phyloP scores from a whole-genome alignment of 1,284 basidiomycete genomes.

The Leccinum variabile region DNA sequence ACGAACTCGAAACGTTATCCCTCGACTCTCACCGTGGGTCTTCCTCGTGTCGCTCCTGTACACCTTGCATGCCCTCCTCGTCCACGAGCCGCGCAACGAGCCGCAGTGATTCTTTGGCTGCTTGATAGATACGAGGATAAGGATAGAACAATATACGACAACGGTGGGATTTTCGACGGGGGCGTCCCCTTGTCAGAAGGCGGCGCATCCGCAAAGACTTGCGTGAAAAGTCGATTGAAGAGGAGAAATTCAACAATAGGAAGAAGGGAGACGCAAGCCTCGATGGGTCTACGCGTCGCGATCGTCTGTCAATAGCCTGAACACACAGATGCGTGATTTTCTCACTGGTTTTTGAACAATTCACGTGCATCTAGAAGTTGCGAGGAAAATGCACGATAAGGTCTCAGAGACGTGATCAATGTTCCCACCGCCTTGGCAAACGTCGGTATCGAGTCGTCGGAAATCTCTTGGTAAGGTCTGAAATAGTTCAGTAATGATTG shows the following conservation, averaged over 20 bases:
- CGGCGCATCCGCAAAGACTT: slow-evolving; percentile 43
- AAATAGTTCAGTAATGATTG: not conserved
- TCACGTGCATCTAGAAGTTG: slow-evolving; percentile 48
- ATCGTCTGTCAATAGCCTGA: slow-evolving; percentile 1
- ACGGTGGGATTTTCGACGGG: slow-evolving; percentile 28
- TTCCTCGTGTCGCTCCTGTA: slow-evolving; percentile 40
- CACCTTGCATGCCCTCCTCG: slow-evolving; percentile 51
- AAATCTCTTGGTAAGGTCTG: slow-evolving; percentile 57
- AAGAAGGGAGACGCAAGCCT: slow-evolving; percentile 56
- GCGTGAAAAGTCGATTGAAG: slow-evolving; percentile 48
- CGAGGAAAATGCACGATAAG: slow-evolving; percentile 51
- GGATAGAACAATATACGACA: slow-evolving; percentile 49
- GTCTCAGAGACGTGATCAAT: slow-evolving; percentile 50
- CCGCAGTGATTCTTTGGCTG: slow-evolving; percentile 53
- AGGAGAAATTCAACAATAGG: slow-evolving; percentile 59
- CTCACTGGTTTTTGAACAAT: slow-evolving; percentile 57
- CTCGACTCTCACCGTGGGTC: slow-evolving; percentile 47
- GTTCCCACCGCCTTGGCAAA: slow-evolving; percentile 50
- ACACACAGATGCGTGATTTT: not conserved
- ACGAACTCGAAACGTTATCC: slow-evolving; percentile 5
- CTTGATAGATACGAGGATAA: slow-evolving; percentile 58
- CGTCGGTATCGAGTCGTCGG: slow-evolving; percentile 51
- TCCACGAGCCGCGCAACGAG: slow-evolving; percentile 58
- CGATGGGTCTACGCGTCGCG: slow-evolving; percentile 49
- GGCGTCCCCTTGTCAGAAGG: slow-evolving; percentile 23